These are phyloP conservation scores for Pyrenophora tritici-repentis DNA, from an alignment of 2,329 filamentous ascomycete species.

Conservation along the genomic window DNA sequence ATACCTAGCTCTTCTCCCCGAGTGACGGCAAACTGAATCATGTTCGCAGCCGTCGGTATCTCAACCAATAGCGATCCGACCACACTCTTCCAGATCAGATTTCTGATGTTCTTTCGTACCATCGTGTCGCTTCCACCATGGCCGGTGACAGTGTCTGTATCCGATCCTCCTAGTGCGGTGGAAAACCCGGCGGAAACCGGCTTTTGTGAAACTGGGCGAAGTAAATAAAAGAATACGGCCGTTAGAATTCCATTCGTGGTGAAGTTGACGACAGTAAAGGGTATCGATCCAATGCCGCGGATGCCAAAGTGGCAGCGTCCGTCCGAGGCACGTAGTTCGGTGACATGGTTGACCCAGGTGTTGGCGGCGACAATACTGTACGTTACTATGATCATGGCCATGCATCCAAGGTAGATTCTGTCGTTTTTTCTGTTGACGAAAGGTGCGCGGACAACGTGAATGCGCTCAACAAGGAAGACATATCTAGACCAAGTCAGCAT, in stretches of 20 bases:
- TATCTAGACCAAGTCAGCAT: constrained; percentile 27
- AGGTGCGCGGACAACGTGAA: constrained; percentile 43
- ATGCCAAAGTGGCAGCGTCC: constrained; percentile 47
- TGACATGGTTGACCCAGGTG: constrained; percentile 37
- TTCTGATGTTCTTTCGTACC: constrained; percentile 26
- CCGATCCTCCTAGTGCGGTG: neutral
- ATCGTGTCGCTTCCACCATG: constrained; percentile 9
- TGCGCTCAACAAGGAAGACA: constrained; percentile 48
- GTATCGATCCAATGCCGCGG: constrained; percentile 39
- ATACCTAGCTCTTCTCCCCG: constrained; percentile 44
- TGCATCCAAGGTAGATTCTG: constrained; percentile 38
- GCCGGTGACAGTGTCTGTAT: neutral
- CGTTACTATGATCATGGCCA: constrained; percentile 26
- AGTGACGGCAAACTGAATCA: constrained; percentile 40
- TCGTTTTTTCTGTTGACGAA: constrained; percentile 38
- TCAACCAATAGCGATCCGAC: constrained; percentile 43
- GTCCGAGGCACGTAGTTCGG: constrained; percentile 30
- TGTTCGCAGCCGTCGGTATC: constrained; percentile 45
- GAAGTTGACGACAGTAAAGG: constrained; percentile 43
- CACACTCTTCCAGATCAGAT: constrained; percentile 34
- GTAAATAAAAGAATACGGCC: constrained; percentile 43
- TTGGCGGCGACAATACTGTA: constrained; percentile 32
- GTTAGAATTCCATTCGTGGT: constrained; percentile 44
- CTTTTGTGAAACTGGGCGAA: constrained; percentile 28
- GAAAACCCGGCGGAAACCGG: neutral